A percentile compares a stretch with the other conserved stretches of the same genome.
Conservation (phyloP, 495 filamentous ascomycete species). For the Hypomontagnella monticulosa region DNA sequence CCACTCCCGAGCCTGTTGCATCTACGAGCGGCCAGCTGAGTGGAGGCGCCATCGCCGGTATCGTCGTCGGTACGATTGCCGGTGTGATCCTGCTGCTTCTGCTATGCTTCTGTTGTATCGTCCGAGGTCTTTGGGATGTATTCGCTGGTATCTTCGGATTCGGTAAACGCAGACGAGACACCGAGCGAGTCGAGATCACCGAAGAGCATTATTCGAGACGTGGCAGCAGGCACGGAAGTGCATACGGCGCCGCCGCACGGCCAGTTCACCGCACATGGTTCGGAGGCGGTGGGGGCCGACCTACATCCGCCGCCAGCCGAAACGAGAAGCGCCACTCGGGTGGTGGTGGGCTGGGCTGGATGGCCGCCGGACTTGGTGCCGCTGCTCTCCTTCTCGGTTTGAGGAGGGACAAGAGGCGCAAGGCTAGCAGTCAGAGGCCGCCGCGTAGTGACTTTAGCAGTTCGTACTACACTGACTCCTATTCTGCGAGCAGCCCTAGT, state of each 20-base stretch:
- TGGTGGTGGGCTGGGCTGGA: conserved; percentile 60
- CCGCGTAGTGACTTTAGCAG: conserved; percentile 58
- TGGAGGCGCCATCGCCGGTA: conserved; percentile 91
- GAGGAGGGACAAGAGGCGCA: conserved; percentile 69
- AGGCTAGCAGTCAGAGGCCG: conserved; percentile 51
- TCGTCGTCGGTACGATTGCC: conserved; percentile 87
- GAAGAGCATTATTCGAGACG: conserved; percentile 74
- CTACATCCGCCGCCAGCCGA: conserved; percentile 61
- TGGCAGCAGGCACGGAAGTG: conserved; percentile 46
- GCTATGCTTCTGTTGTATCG: conserved; percentile 78
- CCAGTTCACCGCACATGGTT: conserved; percentile 73
- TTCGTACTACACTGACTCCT: conserved; percentile 59
- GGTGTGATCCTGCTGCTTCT: conserved; percentile 77
- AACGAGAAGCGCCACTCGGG: conserved; percentile 60
- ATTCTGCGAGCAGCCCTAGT: conserved; percentile 60
- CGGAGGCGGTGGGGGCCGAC: conserved; percentile 54
- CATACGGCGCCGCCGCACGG: conserved; percentile 42
- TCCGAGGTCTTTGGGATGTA: conserved; percentile 70
- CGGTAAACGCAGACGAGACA: conserved; percentile 54
- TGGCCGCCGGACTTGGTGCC: conserved; percentile 65
- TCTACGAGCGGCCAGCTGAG: conserved; percentile 67
- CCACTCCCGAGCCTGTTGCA: conserved; percentile 50
- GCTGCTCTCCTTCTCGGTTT: conserved; percentile 78
- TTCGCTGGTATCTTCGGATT: conserved; percentile 74
- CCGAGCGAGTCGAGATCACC: conserved; percentile 66